Base-by-base conservation (phyloP, 2,329 filamentous ascomycete genomes). In the Clonostachys chloroleuca region DNA sequence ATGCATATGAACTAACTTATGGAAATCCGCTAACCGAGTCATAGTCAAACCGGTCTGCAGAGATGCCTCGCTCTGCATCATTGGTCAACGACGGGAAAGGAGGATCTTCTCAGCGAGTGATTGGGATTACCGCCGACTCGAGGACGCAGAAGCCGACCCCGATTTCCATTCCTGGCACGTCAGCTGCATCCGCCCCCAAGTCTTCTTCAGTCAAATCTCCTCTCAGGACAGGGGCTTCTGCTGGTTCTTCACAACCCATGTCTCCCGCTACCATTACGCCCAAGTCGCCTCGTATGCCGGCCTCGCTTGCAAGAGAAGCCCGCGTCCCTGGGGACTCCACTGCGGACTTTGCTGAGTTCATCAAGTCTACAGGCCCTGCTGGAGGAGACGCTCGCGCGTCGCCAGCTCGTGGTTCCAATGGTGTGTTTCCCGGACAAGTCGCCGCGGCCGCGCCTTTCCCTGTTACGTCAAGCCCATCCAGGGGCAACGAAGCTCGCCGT, bases 311-410 rank as follows among this genome's bases (percentile, higher is more conserved):
- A 20, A 80, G 91, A 52, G 91, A 96, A 54, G 84, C 90, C 2
- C 80, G 86, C 51, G 73, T 87, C 9, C 76, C 82, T 10, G 74
- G 77, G 6, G 87, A 92, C 51, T 89, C 89, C 0, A 81, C 86
- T 9, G 77, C 83, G 42, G 92, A 96, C 57, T 89, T 96, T 68
- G 88, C 90, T 18, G 87, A 95, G 49, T 96, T 96, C 62, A 89
- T 95, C 58, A 86, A 89, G 50, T 88, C 87, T 1, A 95, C 90
- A 33, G 90, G 89, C 3, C 87, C 92, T 14, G 61, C 75, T n/a
- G 70, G 68, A 36, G 70, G 68, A 36, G 73, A 73, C 40, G 67
- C 62, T 43, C 59, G 60, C 13, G 57, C 63, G 17, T 50, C 61
- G 17, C 59, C 66, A 9, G 56, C 68, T 40, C 67, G 67, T 47